These are phyloP conservation scores for Cupressus sempervirens DNA, from an alignment of 75 land plant species.

Conservation along the genomic window DNA sequence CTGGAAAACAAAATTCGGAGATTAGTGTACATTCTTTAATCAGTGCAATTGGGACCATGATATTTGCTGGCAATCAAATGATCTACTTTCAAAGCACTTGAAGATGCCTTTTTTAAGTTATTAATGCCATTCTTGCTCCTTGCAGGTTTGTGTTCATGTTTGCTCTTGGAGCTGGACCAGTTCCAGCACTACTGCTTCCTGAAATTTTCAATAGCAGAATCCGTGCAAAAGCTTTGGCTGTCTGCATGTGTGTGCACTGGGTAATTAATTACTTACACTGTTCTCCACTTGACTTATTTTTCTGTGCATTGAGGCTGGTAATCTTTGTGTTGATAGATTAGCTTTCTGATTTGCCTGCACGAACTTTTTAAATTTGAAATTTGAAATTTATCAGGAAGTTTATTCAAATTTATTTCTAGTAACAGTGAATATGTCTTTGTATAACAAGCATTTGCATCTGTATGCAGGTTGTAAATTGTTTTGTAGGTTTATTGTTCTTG, in stretches of 20 bases:
- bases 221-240: slow-evolving; percentile 88
- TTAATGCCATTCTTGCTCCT: slow-evolving; percentile 3
- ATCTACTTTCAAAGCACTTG: background rate
- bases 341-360: background rate
- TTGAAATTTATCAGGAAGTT: background rate
- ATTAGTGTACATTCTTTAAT: background rate
- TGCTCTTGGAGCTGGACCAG: slow-evolving; percentile 94
- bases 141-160: slow-evolving; percentile 88
- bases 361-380: background rate
- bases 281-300: background rate
- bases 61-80: background rate
- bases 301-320: background rate
- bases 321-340: background rate
- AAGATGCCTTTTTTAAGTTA: background rate
- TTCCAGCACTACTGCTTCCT: slow-evolving; percentile 81
- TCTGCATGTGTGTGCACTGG: slow-evolving; percentile 93
- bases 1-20: background rate
- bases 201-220: slow-evolving; percentile 77
- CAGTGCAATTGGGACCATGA: background rate
- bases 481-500: slow-evolving; percentile 79
- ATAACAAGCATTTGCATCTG: background rate
- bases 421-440: background rate
- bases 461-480: slow-evolving; percentile 83
- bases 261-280: slow-evolving; percentile 38
- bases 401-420: background rate